Conservation (phyloP, 176 grass and related monocot species). For the Oryza meyeriana region DNA sequence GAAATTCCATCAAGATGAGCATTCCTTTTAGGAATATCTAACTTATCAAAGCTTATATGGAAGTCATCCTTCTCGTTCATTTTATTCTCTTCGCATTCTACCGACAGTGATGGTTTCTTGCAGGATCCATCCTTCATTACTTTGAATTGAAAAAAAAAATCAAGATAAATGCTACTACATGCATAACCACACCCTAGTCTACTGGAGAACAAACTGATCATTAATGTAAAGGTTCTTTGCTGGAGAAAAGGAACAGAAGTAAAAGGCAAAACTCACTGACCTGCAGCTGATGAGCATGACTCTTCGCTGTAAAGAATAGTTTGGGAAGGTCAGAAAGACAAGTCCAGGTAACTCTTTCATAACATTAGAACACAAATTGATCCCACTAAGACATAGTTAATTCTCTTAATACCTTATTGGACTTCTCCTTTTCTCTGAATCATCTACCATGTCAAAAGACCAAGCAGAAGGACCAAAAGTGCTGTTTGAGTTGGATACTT, state of each 20-base stretch:
- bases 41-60: constrained; percentile 33
- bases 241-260: constrained; percentile 4
- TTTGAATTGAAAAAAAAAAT: constrained; percentile 22
- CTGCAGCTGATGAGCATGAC: constrained; percentile 50
- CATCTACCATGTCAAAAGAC: constrained; percentile 33
- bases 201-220: constrained; percentile 15
- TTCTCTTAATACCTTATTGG: constrained; percentile 38
- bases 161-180: background rate
- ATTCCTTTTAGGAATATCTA: constrained; percentile 42
- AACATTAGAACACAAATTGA: background rate
- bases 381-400: constrained; percentile 17
- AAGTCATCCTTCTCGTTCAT: constrained; percentile 37
- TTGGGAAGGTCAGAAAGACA: constrained; percentile 24
- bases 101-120: constrained; percentile 37
- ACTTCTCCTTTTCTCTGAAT: constrained; percentile 49
- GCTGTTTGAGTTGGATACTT: constrained; percentile 28
- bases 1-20: constrained; percentile 32
- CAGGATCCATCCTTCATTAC: constrained; percentile 29
- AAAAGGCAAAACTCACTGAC: constrained; percentile 30
- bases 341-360: constrained; percentile 13
- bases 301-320: constrained; percentile 55
- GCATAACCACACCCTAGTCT: constrained; percentile 16
- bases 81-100: constrained; percentile 26
- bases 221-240: constrained; percentile 3
- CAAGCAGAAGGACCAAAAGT: constrained; percentile 38